phyloP scores from a whole-genome alignment of 2,329 filamentous ascomycete genomes.

The Polychaeton citri region DNA sequence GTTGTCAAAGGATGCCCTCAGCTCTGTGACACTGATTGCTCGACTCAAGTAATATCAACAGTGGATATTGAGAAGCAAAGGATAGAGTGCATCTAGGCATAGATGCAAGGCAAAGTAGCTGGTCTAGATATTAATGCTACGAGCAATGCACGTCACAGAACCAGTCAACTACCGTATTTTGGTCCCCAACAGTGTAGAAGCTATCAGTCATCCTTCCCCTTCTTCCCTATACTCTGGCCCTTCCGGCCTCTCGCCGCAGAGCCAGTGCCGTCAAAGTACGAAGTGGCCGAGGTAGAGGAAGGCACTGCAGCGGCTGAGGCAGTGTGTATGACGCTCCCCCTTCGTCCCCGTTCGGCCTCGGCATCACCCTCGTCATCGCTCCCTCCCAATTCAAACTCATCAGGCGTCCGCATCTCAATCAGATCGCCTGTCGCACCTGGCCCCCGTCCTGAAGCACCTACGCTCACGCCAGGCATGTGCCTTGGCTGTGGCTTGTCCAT shows the following conservation, averaged over 20 bases:
- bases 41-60: too few species aligned
- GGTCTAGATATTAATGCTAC: too few species aligned
- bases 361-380: slow-evolving; percentile 20
- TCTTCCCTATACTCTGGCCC: slow-evolving; percentile 13
- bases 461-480: not conserved
- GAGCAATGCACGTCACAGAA: too few species aligned
- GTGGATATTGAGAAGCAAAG: too few species aligned
- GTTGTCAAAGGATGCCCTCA: too few species aligned
- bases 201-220: slow-evolving; percentile 21
- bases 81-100: too few species aligned
- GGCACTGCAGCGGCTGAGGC: slow-evolving; percentile 1
- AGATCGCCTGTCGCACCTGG: slow-evolving; percentile 47
- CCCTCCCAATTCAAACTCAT: slow-evolving; percentile 35
- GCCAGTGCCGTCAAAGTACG: slow-evolving; percentile 13
- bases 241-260: slow-evolving; percentile 8
- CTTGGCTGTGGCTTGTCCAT: slow-evolving; percentile 5
- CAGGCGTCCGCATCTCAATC: slow-evolving; percentile 50
- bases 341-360: slow-evolving; percentile 9
- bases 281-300: slow-evolving; percentile 12
- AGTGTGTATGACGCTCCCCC: not conserved
- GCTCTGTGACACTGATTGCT: too few species aligned
- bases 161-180: too few species aligned
- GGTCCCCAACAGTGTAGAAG: too few species aligned
- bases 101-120: too few species aligned
- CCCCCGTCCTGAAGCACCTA: slow-evolving; percentile 16